Base-by-base conservation (phyloP, 129 eudicot genomes). In the Flaveria trinervia region DNA sequence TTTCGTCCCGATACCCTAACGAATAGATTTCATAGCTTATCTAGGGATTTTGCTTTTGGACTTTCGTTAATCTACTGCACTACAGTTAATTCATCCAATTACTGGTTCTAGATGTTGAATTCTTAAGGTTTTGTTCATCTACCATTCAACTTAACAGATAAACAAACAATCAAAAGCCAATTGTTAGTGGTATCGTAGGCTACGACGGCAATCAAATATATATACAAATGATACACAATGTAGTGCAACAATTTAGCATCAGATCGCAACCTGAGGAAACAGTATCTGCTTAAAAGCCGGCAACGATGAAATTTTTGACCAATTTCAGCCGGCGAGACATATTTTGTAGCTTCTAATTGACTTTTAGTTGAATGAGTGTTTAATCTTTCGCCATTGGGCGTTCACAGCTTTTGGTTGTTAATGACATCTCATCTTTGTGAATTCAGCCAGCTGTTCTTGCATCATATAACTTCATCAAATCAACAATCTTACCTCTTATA, bases 391-490 rank as follows among this genome's bases (percentile, higher is more conserved):
- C 83, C 83, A 80, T 80, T 80, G 71, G 80, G 84, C 75, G 18
- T 54, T 73, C 60, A 73, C 83, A 80, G 80, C 80, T 73, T 80
- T 80, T 49, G 15, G 22, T 74, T 74, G 75, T 48, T 73, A 74
- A 52, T 66, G 59, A 65, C 75, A 82, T 72, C 72, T 48, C 72
- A 82, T 82, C 86, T 65, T 83, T 83, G 84, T 83, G 77, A 86
- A 54, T 86, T 83, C 89, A 86, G 87, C 69, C 87, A 77, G 61
- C 74, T 67, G 80, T 26, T 69, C 55, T 56, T 78, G 73, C 41
- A 54, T 82, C 75, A 71, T 82, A 77, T 71, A 75, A 76, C 82
- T 65, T 43, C 69, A 70, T 70, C 52, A 62, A 71, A 69, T 41
- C 62, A 43, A 68, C 17, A 28, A 45, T 36, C 22, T 43, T 69